These are phyloP conservation scores for Sisymbrium irio DNA, from an alignment of 345 rosid species.

Conservation along the genomic window DNA sequence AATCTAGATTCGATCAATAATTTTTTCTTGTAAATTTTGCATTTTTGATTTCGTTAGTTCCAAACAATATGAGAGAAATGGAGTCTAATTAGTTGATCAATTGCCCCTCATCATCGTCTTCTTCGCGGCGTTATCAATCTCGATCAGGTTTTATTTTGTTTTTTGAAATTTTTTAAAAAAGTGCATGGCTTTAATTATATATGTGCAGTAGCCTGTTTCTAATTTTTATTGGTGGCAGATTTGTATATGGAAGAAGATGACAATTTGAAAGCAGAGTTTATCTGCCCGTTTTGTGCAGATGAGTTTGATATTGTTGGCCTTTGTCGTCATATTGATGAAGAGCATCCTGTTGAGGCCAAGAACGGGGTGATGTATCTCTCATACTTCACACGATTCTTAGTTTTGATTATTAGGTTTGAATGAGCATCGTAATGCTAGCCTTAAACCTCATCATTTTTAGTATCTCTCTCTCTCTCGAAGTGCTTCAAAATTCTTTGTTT, in stretches of 20 bases:
- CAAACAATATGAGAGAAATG: background rate
- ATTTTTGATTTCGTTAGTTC: background rate
- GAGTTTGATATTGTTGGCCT: slow-evolving; percentile 82
- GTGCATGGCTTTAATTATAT: background rate
- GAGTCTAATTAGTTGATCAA: slow-evolving; percentile 22
- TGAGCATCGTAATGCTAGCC: too few species aligned
- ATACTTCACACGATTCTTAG: background rate
- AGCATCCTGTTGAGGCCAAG: slow-evolving; percentile 76
- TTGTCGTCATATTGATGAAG: slow-evolving; percentile 91
- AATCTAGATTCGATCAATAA: background rate
- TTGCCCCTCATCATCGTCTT: slow-evolving; percentile 23
- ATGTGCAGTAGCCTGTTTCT: background rate
- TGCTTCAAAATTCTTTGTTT: background rate
- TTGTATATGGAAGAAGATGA: slow-evolving; percentile 59
- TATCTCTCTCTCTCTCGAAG: background rate
- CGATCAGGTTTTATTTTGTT: slow-evolving; percentile 19
- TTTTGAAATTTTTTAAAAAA: background rate
- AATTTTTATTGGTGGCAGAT: slow-evolving; percentile 34
- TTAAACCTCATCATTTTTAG: too few species aligned
- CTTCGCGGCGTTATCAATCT: slow-evolving; percentile 21
- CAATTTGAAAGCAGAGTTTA: slow-evolving; percentile 56
- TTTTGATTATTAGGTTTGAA: background rate
- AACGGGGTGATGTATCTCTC: slow-evolving; percentile 63
- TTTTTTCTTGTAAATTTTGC: background rate
- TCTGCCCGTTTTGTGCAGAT: slow-evolving; percentile 88